phyloP scores from a whole-genome alignment of 2,329 filamentous ascomycete genomes.

The Curvularia spicifera region DNA sequence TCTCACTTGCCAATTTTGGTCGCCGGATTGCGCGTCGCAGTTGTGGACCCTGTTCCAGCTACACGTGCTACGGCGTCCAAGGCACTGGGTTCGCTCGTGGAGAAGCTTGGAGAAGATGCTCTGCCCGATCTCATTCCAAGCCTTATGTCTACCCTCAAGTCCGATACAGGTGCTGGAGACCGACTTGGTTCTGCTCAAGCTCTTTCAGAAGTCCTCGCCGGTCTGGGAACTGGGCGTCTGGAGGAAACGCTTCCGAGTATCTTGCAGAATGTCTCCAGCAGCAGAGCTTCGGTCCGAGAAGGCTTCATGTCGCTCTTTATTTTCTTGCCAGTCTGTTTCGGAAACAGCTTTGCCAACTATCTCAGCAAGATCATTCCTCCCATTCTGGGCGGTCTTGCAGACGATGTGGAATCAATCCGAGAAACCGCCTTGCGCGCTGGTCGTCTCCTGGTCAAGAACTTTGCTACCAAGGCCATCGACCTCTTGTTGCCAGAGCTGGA shows the following conservation, averaged over 20 bases:
- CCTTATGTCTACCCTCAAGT: constrained; percentile 96
- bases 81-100: constrained; percentile 92
- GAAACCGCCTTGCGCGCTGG: constrained; percentile 96
- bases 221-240: constrained; percentile 86
- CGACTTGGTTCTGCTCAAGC: constrained; percentile 95
- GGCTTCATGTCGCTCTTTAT: constrained; percentile 99
- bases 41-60: constrained; percentile 94
- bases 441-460: constrained; percentile 96
- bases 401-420: constrained; percentile 94
- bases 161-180: constrained; percentile 94
- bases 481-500: constrained; percentile 92
- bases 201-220: constrained; percentile 93
- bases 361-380: constrained; percentile 94
- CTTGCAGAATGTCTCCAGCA: constrained; percentile 91
- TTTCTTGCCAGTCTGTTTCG: constrained; percentile 97
- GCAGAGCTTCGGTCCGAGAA: constrained; percentile 88
- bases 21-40: constrained; percentile 83
- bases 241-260: constrained; percentile 97
- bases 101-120: constrained; percentile 96
- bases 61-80: constrained; percentile 96
- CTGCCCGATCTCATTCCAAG: constrained; percentile 96
- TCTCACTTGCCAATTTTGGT: constrained; percentile 91
- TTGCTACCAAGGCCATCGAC: constrained; percentile 92
- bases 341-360: constrained; percentile 97
- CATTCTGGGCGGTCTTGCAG: constrained; percentile 90